phyloP scores from a whole-genome alignment of 2,329 filamentous ascomycete genomes.

The Pseudogymnoascus sp. region DNA sequence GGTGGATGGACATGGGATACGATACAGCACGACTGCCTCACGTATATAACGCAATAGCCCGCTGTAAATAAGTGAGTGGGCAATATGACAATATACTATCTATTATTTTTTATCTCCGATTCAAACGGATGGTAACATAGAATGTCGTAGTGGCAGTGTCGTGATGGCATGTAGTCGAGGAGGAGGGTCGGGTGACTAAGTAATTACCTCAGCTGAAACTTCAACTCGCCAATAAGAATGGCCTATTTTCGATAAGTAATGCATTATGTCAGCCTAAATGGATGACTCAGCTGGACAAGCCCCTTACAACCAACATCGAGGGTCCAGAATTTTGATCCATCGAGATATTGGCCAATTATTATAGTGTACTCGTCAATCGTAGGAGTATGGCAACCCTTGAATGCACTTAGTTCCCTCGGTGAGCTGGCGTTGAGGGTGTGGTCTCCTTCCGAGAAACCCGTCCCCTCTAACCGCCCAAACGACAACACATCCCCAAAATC shows the following conservation, averaged over 20 bases:
- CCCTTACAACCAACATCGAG: neutral
- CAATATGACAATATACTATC: neutral
- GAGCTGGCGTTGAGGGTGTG: neutral
- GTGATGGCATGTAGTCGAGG: neutral
- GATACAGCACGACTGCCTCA: too few species aligned
- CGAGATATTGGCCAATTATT: neutral
- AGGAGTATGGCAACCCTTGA: neutral
- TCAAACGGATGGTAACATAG: neutral
- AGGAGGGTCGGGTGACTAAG: slow-evolving; percentile 8
- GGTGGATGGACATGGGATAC: too few species aligned
- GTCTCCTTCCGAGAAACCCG: neutral
- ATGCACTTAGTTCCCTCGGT: neutral
- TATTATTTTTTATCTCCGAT: neutral
- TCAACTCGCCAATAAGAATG: neutral
- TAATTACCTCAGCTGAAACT: slow-evolving; percentile 7
- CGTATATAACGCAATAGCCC: too few species aligned
- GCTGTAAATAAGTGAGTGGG: too few species aligned
- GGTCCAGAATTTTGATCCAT: neutral
- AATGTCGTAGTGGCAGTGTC: neutral
- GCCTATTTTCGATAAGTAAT: neutral
- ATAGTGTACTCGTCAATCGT: neutral
- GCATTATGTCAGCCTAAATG: neutral
- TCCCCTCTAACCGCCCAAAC: neutral
- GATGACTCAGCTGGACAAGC: slow-evolving; percentile 6
- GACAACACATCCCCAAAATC: neutral